phyloP scores from a whole-genome alignment of 2,329 filamentous ascomycete genomes.

The Corinectria fuckeliana region DNA sequence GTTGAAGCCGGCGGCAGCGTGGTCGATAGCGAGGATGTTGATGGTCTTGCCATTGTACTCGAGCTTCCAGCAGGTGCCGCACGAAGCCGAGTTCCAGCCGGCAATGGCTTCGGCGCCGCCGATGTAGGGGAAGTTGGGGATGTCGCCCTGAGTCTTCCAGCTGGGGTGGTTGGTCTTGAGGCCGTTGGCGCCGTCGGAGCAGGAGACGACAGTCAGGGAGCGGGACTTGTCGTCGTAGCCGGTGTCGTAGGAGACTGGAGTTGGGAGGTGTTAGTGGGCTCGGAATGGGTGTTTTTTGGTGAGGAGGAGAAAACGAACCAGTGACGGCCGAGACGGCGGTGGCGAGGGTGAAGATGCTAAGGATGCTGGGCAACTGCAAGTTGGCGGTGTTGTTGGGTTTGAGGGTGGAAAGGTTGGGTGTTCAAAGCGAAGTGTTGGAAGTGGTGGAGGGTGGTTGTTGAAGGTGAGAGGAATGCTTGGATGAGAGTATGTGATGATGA shows the following conservation, averaged over 20 bases:
- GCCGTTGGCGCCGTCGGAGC: slow-evolving; percentile 72
- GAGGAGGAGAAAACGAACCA: slow-evolving; percentile 32
- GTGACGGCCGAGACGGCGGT: slow-evolving; percentile 46
- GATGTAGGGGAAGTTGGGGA: slow-evolving; percentile 60
- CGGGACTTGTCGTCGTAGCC: slow-evolving; percentile 69
- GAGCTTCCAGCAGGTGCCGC: slow-evolving; percentile 65
- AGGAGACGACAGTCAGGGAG: slow-evolving; percentile 64
- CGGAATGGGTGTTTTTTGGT: neutral
- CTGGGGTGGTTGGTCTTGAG: slow-evolving; percentile 64
- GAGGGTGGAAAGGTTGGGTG: slow-evolving; percentile 15
- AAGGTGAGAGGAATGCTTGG: neutral
- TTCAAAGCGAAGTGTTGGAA: slow-evolving; percentile 11
- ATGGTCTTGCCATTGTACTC: slow-evolving; percentile 58
- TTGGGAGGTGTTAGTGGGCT: slow-evolving; percentile 19
- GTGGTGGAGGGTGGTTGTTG: neutral
- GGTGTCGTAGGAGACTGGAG: slow-evolving; percentile 71
- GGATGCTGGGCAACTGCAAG: slow-evolving; percentile 53
- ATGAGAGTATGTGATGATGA: slow-evolving; percentile 11
- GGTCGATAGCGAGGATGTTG: slow-evolving; percentile 63
- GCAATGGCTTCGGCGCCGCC: slow-evolving; percentile 59
- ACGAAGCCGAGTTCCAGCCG: slow-evolving; percentile 62
- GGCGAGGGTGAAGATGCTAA: slow-evolving; percentile 48
- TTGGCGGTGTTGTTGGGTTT: slow-evolving; percentile 37
- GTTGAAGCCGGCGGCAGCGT: slow-evolving; percentile 58
- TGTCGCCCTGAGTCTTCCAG: slow-evolving; percentile 60